phyloP scores from a whole-genome alignment of 116 monocot species.

The Zostera marina region DNA sequence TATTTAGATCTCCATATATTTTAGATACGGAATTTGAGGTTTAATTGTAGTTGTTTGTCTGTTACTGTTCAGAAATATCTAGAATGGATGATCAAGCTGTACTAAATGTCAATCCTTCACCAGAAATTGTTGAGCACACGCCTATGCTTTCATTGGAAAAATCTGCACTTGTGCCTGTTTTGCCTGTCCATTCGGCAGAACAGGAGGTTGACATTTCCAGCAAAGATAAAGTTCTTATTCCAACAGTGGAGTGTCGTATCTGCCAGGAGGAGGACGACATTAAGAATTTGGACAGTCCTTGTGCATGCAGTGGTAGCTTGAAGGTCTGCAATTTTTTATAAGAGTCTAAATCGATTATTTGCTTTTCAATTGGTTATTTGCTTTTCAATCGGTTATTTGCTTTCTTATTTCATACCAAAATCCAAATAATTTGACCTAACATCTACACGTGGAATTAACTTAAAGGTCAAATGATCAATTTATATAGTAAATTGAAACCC shows the following conservation, averaged over 20 bases:
- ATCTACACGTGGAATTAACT: neutral
- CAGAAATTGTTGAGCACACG: neutral
- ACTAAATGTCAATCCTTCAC: conserved; percentile 33
- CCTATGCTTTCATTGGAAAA: neutral
- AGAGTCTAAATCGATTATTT: too few species aligned
- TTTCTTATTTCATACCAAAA: too few species aligned
- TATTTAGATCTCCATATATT: too few species aligned
- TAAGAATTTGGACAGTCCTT: conserved; percentile 71
- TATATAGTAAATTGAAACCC: neutral
- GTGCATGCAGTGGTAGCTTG: conserved; percentile 80
- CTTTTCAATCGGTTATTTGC: neutral
- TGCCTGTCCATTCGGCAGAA: neutral
- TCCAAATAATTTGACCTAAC: neutral
- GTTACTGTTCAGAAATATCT: conserved; percentile 2
- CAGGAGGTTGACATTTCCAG: conserved; percentile 3
- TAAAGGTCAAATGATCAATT: too few species aligned
- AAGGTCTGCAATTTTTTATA: conserved; percentile 29
- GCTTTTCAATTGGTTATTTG: neutral
- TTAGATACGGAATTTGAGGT: too few species aligned
- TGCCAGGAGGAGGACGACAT: conserved; percentile 88
- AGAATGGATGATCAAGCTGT: conserved; percentile 59
- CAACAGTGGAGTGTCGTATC: conserved; percentile 67
- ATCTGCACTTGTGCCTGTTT: neutral
- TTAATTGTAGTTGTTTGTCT: too few species aligned
- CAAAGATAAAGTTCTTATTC: conserved; percentile 60